These are phyloP conservation scores for Rubia tinctorum DNA, from an alignment of 305 asterid species.

Conservation along the genomic window DNA sequence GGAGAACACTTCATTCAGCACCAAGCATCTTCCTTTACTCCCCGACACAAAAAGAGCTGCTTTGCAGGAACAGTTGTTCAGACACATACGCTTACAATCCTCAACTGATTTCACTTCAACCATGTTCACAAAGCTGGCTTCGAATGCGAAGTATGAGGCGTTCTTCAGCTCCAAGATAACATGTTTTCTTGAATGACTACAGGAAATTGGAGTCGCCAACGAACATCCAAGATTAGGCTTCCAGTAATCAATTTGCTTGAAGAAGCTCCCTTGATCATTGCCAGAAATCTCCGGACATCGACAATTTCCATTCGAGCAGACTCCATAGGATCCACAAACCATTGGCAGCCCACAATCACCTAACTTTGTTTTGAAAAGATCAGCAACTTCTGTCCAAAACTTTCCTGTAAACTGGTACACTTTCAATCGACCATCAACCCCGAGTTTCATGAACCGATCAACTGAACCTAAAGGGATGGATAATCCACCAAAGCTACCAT, in stretches of 20 bases:
- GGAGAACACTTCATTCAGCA: constrained; percentile 20
- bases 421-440: constrained; percentile 5
- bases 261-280: constrained; percentile 6
- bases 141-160: constrained; percentile 5
- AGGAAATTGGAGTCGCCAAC: constrained; percentile 16
- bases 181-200: constrained; percentile 11
- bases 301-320: constrained; percentile 22
- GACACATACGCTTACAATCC: constrained; percentile 5
- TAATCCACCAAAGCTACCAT: not conserved
- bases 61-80: constrained; percentile 9
- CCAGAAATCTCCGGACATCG: constrained; percentile 11
- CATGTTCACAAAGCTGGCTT: not conserved
- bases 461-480: not conserved
- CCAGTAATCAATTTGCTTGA: constrained; percentile 14
- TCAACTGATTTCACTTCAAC: constrained; percentile 11
- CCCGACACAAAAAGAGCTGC: not conserved
- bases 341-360: constrained; percentile 12
- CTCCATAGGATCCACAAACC: constrained; percentile 20
- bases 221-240: constrained; percentile 15
- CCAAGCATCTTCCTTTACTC: not conserved
- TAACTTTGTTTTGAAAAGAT: not conserved
- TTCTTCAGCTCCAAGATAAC: constrained; percentile 13
- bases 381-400: constrained; percentile 5
- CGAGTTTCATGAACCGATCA: not conserved
- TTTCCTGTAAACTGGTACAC: not conserved